Conservation (phyloP, 768 basidiomycete species). For the Guyanaporus albipodus region DNA sequence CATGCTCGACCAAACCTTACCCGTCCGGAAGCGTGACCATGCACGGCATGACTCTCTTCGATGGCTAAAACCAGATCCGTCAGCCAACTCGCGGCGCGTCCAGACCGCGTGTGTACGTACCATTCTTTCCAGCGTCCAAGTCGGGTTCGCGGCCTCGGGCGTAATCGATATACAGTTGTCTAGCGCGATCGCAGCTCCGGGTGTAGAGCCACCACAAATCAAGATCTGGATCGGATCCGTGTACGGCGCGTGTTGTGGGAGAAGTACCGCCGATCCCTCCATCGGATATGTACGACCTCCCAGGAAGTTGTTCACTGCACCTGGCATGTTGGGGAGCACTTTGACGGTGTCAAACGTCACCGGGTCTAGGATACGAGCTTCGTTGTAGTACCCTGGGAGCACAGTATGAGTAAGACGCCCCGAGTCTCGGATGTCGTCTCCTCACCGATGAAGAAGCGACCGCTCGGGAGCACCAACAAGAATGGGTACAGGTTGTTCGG, state of each 20-base stretch:
- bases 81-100: background rate
- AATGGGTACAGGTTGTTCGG: constrained; percentile 82
- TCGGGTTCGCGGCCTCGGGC: constrained; percentile 58
- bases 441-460: constrained; percentile 67
- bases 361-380: constrained; percentile 72
- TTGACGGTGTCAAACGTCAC: constrained; percentile 57
- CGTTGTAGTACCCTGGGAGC: constrained; percentile 66
- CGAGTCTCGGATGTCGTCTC: background rate
- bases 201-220: constrained; percentile 73
- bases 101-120: constrained; percentile 35
- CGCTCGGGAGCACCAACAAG: constrained; percentile 65
- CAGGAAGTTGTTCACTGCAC: constrained; percentile 66
- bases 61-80: constrained; percentile 45
- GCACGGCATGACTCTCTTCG: constrained; percentile 74
- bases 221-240: constrained; percentile 66
- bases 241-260: constrained; percentile 71
- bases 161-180: constrained; percentile 71
- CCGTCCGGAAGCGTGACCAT: constrained; percentile 59
- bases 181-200: constrained; percentile 44
- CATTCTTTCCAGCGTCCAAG: constrained; percentile 78
- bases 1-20: background rate
- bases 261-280: constrained; percentile 63
- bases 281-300: constrained; percentile 76
- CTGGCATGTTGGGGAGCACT: constrained; percentile 69
- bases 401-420: background rate